Evolutionary conservation across 2,329 filamentous ascomycete species (phyloP).

Genomic region (Laburnicola sp.): DNA sequence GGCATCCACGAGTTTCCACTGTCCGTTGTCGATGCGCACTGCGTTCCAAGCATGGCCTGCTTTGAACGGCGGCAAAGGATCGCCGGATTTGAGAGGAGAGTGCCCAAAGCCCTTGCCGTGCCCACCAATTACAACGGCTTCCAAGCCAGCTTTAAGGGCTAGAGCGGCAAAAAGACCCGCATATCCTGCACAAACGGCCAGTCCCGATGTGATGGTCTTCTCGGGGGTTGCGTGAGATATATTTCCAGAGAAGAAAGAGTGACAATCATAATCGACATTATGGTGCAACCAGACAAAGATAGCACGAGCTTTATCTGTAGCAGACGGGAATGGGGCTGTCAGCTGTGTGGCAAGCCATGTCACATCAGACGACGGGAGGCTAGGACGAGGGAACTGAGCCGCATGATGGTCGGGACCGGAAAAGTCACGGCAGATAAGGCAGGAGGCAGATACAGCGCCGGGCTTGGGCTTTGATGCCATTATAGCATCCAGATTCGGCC

Average conservation of each 20-base stretch:
- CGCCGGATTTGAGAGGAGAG: slow-evolving; percentile 62
- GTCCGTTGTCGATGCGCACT: slow-evolving; percentile 79
- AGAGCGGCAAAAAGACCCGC: slow-evolving; percentile 79
- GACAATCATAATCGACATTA: slow-evolving; percentile 83
- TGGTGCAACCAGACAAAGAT: slow-evolving; percentile 97
- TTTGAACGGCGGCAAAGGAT: slow-evolving; percentile 65
- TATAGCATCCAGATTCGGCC: slow-evolving; percentile 61
- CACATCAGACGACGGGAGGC: slow-evolving; percentile 69
- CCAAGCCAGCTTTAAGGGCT: slow-evolving; percentile 76
- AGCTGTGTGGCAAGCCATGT: slow-evolving; percentile 76
- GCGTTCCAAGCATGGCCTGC: slow-evolving; percentile 89
- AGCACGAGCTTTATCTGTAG: slow-evolving; percentile 86
- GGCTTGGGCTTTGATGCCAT: slow-evolving; percentile 50
- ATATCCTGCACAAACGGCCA: slow-evolving; percentile 91
- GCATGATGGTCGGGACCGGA: slow-evolving; percentile 78
- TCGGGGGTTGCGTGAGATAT: slow-evolving; percentile 69
- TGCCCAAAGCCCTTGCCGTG: slow-evolving; percentile 88
- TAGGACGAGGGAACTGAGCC: slow-evolving; percentile 71
- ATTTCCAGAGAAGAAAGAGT: slow-evolving; percentile 73
- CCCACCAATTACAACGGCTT: slow-evolving; percentile 73
- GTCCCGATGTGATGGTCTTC: slow-evolving; percentile 72
- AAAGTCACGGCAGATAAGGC: slow-evolving; percentile 86
- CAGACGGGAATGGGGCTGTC: slow-evolving; percentile 75
- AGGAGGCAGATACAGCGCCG: slow-evolving; percentile 46
- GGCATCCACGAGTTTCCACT: slow-evolving; percentile 88